phyloP scores from a whole-genome alignment of 148 eudicot species.

The Nyssa sinensis region DNA sequence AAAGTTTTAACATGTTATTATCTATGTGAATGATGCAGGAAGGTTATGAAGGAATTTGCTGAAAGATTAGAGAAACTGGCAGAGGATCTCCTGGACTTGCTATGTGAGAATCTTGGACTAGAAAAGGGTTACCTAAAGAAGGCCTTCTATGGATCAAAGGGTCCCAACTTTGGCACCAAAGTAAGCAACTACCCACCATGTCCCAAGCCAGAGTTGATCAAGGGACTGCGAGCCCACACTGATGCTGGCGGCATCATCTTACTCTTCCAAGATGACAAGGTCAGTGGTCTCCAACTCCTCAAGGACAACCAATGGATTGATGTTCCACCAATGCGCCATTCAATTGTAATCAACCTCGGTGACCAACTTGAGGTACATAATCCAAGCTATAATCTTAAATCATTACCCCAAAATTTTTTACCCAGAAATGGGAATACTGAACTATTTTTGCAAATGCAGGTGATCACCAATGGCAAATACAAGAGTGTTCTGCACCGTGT shows the following conservation, averaged over 20 bases:
- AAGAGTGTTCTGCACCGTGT: constrained; percentile 55
- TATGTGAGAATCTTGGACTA: constrained; percentile 74
- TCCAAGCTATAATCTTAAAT: no score
- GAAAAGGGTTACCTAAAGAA: constrained; percentile 76
- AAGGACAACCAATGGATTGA: constrained; percentile 67
- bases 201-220: constrained; percentile 68
- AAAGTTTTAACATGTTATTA: background rate
- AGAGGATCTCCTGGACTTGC: constrained; percentile 64
- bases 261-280: constrained; percentile 71
- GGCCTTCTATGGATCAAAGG: constrained; percentile 56
- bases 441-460: background rate
- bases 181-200: constrained; percentile 84
- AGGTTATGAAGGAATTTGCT: constrained; percentile 70
- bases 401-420: no score
- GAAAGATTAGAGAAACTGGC: constrained; percentile 57
- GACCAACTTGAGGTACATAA: constrained; percentile 86
- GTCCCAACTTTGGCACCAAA: constrained; percentile 72
- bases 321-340: constrained; percentile 80
- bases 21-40: constrained; percentile 30
- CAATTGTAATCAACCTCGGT: constrained; percentile 76
- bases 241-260: constrained; percentile 85
- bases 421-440: no score
- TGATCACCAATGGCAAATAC: constrained; percentile 57
- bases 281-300: constrained; percentile 76
- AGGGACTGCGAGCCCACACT: constrained; percentile 80